Evolutionary conservation across 192 early-diverging fungal genomes (phyloP).

Genomic region (Rhizoclosmatium sp.): DNA sequence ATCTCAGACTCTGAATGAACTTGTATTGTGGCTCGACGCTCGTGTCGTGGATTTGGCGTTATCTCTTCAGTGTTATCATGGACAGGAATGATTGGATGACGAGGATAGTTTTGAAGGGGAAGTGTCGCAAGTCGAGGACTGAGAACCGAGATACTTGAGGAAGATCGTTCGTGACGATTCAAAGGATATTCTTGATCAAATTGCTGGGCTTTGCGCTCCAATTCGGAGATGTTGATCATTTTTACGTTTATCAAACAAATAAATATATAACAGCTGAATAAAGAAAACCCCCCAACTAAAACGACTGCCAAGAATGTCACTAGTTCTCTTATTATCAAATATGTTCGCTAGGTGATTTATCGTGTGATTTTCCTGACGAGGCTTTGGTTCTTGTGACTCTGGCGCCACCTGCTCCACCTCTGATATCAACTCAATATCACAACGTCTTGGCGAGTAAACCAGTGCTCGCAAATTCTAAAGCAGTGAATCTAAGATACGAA

Average conservation of each 20-base stretch:
- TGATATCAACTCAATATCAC: too few species aligned
- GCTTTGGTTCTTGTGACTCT: too few species aligned
- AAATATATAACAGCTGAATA: too few species aligned
- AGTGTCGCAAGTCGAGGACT: not conserved
- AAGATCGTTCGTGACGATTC: not conserved
- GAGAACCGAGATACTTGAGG: not conserved
- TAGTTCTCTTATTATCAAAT: too few species aligned
- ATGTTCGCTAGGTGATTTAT: too few species aligned
- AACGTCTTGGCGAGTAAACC: too few species aligned
- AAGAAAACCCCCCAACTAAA: too few species aligned
- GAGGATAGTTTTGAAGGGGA: not conserved
- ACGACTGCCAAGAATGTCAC: too few species aligned
- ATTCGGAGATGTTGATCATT: not conserved
- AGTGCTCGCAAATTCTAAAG: too few species aligned
- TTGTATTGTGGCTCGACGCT: conserved; percentile 2
- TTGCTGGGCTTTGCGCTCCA: conserved; percentile 1
- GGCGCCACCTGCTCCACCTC: too few species aligned
- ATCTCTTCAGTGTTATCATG: not conserved
- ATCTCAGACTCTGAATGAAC: not conserved
- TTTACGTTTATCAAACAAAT: not conserved
- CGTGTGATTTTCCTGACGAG: too few species aligned
- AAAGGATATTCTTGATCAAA: not conserved
- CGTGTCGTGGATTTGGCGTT: not conserved
- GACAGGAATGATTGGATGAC: not conserved
- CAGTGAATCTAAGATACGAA: too few species aligned